Base-by-base conservation (phyloP, 805 yeast genomes). In the Yamadazyma olivae region DNA sequence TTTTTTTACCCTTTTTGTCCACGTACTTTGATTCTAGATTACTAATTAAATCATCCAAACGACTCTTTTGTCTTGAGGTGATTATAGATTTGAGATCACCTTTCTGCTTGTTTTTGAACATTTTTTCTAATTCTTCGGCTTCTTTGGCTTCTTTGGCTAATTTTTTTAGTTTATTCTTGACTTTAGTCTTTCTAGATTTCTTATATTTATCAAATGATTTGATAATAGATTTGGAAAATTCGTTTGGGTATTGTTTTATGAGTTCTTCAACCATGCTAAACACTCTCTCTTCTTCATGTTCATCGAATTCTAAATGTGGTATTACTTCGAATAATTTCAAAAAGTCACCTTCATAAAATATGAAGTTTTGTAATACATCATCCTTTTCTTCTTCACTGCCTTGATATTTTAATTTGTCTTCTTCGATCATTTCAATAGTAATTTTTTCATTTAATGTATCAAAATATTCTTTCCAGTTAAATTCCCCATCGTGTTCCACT, bases 221-320 rank as follows among this genome's bases (percentile, higher is more conserved):
- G 13, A 46, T 21, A 13, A 64, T 59, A 4, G 43, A 25, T 32
- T 45, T 49, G 14, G 63, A 63, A 21, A 73, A 56, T 15, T 59
- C 61, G 2, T 64, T 60, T 1, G 60, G 59, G 13, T 48, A 46
- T 4, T 54, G 54, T 12, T 74, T 57, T 27, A 79, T 61, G 10
- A 63, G 62, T 1, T 37, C 40, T 21, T 69, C 61, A 19, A 87
- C 73, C 1, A 79, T 67, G 2, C 54, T 55, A 38, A 71, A 75
- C 29, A 84, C 68, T 25, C 96, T 69, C 21, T 57, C 59, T 49
- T 85, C 95, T 47, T 81, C 88, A 0, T 54, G 64, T 24, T 67
- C 71, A 25, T 61, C 61, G 29, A 81, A 70, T 43, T 83, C 89
- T 35, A 84, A 69, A 57, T 89, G 96, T 7, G 93, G 83, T 3